A percentile compares a stretch with the other conserved stretches of the same genome.
Evolutionary conservation across 768 basidiomycete genomes (phyloP).

Genomic region (Leccinum aurantiacum): DNA sequence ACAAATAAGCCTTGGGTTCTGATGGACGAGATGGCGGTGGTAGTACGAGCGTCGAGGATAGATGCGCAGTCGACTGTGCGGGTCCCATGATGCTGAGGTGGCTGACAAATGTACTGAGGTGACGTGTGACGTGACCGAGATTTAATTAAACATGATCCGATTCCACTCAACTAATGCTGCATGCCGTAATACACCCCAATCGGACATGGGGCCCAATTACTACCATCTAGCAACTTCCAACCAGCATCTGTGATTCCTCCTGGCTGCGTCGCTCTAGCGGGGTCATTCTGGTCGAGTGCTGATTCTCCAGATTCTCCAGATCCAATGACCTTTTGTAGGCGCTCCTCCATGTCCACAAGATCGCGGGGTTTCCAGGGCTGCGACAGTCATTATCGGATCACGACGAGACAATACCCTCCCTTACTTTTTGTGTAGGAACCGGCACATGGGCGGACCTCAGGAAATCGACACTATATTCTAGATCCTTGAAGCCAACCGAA

Average conservation of each 20-base stretch:
- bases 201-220: conserved; percentile 63
- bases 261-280: neutral
- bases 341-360: conserved; percentile 55
- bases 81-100: conserved; percentile 2
- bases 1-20: neutral
- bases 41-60: neutral
- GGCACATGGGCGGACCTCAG: conserved; percentile 9
- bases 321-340: conserved; percentile 39
- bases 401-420: neutral
- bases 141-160: neutral
- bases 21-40: neutral
- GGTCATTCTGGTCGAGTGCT: neutral
- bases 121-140: conserved; percentile 23
- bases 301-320: conserved; percentile 4
- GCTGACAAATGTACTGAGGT: conserved; percentile 19
- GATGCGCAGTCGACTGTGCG: conserved; percentile 25
- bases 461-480: conserved; percentile 22
- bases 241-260: conserved; percentile 33
- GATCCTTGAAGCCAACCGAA: conserved; percentile 17
- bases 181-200: conserved; percentile 52
- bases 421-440: conserved; percentile 18
- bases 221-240: conserved; percentile 51
- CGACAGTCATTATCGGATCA: conserved; percentile 1
- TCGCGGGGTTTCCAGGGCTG: conserved; percentile 54
- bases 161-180: neutral